Conservation (phyloP, 345 rosid genomes). For the Gossypium mustelinum region DNA sequence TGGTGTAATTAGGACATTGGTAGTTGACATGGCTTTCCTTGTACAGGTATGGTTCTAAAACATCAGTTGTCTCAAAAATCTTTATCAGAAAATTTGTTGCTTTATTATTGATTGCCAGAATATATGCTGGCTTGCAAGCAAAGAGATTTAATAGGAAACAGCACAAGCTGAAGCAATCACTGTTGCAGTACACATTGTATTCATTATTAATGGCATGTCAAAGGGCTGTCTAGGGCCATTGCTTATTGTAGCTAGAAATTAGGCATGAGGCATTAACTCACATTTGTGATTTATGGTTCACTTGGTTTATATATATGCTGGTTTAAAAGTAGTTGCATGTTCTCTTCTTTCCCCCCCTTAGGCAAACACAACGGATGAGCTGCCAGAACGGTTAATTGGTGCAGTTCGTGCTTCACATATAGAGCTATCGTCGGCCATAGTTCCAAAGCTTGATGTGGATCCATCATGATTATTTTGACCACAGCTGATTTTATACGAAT, state of each 20-base stretch:
- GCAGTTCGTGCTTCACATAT: conserved; percentile 90
- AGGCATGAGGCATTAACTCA: conserved; percentile 3
- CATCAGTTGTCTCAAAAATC: neutral
- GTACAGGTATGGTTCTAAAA: conserved; percentile 53
- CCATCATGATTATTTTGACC: conserved; percentile 20
- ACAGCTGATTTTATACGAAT: conserved; percentile 14
- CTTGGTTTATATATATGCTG: neutral
- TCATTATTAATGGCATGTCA: neutral
- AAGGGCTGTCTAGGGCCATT: neutral
- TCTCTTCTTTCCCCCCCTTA: conserved; percentile 17
- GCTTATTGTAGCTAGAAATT: neutral
- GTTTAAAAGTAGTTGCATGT: neutral
- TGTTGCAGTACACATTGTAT: conserved; percentile 1
- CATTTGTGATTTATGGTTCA: neutral
- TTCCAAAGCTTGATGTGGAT: conserved; percentile 61
- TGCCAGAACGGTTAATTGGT: conserved; percentile 86
- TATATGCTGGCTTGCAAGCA: neutral
- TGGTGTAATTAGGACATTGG: conserved; percentile 86
- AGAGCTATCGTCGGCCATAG: conserved; percentile 81
- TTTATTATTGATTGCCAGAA: neutral
- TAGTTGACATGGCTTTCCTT: conserved; percentile 99
- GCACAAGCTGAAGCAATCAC: neutral
- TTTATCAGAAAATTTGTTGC: neutral
- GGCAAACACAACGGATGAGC: conserved; percentile 85
- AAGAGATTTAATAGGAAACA: neutral